Evolutionary conservation across 1,284 basidiomycete genomes (phyloP).

Genomic region (Microbotryomycetes sp.): DNA sequence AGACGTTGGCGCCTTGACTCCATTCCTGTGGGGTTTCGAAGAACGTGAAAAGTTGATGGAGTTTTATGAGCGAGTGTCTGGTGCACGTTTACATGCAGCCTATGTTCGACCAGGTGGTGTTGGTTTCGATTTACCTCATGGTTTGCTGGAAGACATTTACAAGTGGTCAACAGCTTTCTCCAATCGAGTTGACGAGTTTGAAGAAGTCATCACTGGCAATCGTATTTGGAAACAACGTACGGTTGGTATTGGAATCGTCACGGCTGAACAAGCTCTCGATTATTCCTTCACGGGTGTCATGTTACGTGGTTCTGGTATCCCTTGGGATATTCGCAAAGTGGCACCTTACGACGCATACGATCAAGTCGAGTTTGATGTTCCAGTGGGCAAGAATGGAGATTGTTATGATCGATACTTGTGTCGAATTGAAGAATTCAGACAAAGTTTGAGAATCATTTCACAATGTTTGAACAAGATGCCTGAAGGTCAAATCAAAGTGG

Average conservation of each 20-base stretch:
- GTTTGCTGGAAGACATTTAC: conserved; percentile 93
- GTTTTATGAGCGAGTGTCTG: conserved; percentile 98
- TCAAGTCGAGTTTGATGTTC: conserved; percentile 95
- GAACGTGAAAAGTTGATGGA: conserved; percentile 99
- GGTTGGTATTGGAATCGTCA: conserved; percentile 82
- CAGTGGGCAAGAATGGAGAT: conserved; percentile 93
- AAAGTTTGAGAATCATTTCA: conserved; percentile 82
- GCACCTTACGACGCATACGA: conserved; percentile 96
- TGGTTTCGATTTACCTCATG: conserved; percentile 94
- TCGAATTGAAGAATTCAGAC: conserved; percentile 96
- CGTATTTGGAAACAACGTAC: conserved; percentile 97
- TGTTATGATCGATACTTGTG: conserved; percentile 94
- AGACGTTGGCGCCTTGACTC: conserved; percentile 94
- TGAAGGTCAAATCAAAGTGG: conserved; percentile 83
- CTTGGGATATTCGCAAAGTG: conserved; percentile 89
- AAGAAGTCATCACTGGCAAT: conserved; percentile 96
- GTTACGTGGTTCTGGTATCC: conserved; percentile 86
- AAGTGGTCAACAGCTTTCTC: conserved; percentile 95
- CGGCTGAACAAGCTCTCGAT: conserved; percentile 84
- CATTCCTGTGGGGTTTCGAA: conserved; percentile 99
- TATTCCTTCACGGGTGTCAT: conserved; percentile 97
- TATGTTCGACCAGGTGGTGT: conserved; percentile 98
- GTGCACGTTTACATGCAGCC: conserved; percentile 94
- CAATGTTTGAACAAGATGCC: conserved; percentile 97
- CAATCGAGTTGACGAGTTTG: conserved; percentile 84